Conservation (phyloP, 257 asterid species). For the Ligustrum vulgare region DNA sequence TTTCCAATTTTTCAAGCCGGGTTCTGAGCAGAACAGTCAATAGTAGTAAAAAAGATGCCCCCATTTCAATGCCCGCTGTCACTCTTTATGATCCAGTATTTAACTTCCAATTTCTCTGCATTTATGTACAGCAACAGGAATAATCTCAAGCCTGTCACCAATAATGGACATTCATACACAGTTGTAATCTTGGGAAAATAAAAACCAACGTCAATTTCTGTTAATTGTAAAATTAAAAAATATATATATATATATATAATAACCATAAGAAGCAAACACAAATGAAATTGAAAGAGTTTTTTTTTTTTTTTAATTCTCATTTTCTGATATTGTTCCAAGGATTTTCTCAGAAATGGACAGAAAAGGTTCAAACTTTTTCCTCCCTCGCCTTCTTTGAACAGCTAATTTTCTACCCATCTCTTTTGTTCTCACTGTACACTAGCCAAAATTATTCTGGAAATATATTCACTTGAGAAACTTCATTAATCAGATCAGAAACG, state of each 20-base stretch:
- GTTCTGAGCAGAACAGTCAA: no score
- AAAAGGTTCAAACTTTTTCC: conserved; percentile 1
- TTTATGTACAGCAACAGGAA: conserved; percentile 9
- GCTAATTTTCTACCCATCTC: conserved; percentile 9
- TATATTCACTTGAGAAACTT: not conserved
- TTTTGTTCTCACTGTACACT: conserved; percentile 38
- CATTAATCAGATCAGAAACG: conserved; percentile 48
- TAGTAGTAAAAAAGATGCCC: no score
- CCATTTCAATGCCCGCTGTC: no score
- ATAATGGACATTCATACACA: not conserved
- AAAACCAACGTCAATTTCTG: conserved; percentile 7
- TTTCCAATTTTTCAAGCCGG: no score
- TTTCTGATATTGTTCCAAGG: not conserved
- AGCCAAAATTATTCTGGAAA: conserved; percentile 29
- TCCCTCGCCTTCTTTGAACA: not conserved
- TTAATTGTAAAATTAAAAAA: not conserved
- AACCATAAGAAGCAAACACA: no score
- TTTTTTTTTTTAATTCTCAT: not conserved
- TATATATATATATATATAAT: no score
- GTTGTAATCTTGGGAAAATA: conserved; percentile 2
- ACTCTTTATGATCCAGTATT: not conserved
- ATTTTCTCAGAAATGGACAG: conserved; percentile 12
- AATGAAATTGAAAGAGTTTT: conserved; percentile 1
- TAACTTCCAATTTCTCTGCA: not conserved
- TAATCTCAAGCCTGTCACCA: conserved; percentile 21